These are phyloP conservation scores for Spinellus fusiger DNA, from an alignment of 192 early-diverging fungal species.

Conservation along the genomic window DNA sequence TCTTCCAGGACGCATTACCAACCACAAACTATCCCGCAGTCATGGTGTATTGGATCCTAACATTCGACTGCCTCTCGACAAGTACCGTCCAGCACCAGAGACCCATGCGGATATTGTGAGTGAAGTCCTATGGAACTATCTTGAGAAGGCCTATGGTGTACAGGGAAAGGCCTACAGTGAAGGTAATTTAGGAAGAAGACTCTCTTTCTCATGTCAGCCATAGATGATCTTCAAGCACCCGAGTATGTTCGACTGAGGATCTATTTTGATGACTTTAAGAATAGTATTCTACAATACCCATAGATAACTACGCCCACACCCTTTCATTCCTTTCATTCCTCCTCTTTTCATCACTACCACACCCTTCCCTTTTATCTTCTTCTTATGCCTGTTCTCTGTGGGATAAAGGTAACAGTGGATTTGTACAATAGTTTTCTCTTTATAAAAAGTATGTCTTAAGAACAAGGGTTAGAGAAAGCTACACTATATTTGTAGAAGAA, in stretches of 20 bases:
- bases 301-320: conserved; percentile 9
- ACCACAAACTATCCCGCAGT: conserved; percentile 16
- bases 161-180: conserved; percentile 24
- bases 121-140: conserved; percentile 22
- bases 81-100: conserved; percentile 27
- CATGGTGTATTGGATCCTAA: conserved; percentile 26
- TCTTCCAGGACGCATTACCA: conserved; percentile 24
- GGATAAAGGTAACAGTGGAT: too few species aligned
- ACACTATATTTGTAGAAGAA: too few species aligned
- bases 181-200: conserved; percentile 6
- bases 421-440: neutral
- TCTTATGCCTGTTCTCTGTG: too few species aligned
- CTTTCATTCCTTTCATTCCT: neutral
- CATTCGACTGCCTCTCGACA: conserved; percentile 23
- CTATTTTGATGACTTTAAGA: conserved; percentile 23
- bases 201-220: neutral
- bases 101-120: conserved; percentile 32
- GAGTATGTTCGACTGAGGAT: conserved; percentile 22
- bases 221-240: conserved; percentile 15
- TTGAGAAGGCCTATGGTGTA: conserved; percentile 25
- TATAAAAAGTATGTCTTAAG: neutral
- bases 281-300: conserved; percentile 21
- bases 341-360: too few species aligned
- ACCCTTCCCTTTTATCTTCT: too few species aligned
- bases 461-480: neutral